phyloP scores from a whole-genome alignment of 352 stramenopile species.

The Globisporangium emineosum region DNA sequence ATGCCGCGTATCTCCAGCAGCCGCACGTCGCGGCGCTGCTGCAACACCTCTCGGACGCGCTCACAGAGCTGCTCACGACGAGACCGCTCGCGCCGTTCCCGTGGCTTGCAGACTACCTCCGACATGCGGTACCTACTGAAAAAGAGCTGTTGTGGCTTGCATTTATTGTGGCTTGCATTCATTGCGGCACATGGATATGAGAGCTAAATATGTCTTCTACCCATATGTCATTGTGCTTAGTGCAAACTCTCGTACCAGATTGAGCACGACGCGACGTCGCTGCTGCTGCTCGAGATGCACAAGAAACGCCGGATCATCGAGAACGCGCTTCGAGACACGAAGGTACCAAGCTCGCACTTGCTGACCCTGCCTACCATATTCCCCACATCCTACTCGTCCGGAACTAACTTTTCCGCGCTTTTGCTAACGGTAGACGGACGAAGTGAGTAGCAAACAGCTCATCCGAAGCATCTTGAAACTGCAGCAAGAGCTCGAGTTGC shows the following conservation, averaged over 20 bases:
- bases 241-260: conserved; percentile 59
- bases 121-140: conserved; percentile 29
- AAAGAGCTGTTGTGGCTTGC: no score
- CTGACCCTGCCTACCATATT: no score
- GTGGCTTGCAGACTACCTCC: conserved; percentile 63
- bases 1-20: conserved; percentile 33
- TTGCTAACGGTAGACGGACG: conserved; percentile 23
- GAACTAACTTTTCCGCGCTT: background rate
- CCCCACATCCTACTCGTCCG: no score
- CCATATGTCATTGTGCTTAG: conserved; percentile 24
- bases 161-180: no score
- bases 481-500: conserved; percentile 36
- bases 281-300: conserved; percentile 66
- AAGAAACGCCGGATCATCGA: conserved; percentile 68
- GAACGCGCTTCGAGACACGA: conserved; percentile 44
- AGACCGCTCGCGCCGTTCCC: conserved; percentile 40
- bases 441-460: conserved; percentile 45
- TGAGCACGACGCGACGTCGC: conserved; percentile 32
- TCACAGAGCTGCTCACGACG: conserved; percentile 46
- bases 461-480: conserved; percentile 36
- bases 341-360: no score
- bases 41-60: conserved; percentile 47
- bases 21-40: conserved; percentile 32
- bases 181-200: no score
- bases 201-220: background rate